These are phyloP conservation scores for Prunus padus DNA, from an alignment of 306 rosid genomes.

Conservation along the genomic window DNA sequence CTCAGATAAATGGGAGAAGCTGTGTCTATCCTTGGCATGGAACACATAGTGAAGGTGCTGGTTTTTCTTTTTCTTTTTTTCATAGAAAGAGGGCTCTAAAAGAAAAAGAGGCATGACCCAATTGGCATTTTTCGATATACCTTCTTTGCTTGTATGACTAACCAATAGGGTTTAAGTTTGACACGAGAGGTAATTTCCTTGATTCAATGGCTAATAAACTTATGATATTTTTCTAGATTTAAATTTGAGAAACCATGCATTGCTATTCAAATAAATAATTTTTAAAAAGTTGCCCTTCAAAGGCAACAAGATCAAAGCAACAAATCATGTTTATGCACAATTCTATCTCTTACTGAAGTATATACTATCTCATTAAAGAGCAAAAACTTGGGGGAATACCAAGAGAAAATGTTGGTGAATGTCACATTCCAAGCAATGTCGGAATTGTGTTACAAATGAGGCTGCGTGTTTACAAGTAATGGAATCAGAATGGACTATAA, in stretches of 20 bases:
- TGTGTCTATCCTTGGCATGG: conserved; percentile 38
- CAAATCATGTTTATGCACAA: not conserved
- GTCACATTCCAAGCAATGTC: conserved; percentile 37
- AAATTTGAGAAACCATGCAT: too few relatives aligned
- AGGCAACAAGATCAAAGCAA: not conserved
- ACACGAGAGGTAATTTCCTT: too few relatives aligned
- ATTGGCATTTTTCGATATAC: too few relatives aligned
- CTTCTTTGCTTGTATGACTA: too few relatives aligned
- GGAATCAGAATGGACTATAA: conserved; percentile 29
- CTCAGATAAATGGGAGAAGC: conserved; percentile 35
- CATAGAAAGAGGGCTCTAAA: too few relatives aligned
- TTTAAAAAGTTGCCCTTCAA: not conserved
- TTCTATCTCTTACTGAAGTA: not conserved
- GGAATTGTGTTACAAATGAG: conserved; percentile 33
- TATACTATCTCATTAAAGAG: not conserved
- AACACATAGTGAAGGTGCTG: conserved; percentile 29
- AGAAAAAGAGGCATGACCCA: too few relatives aligned
- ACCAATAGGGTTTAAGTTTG: too few relatives aligned
- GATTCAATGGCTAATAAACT: not conserved
- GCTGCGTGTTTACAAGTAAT: conserved; percentile 32
- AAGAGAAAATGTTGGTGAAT: conserved; percentile 26
- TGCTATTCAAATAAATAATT: too few relatives aligned
- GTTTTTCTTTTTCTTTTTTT: too few relatives aligned
- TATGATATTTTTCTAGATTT: too few relatives aligned
- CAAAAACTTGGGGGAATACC: not conserved